Conservation (phyloP, 2,329 filamentous ascomycete genomes). For the Fusarium bulbicola region DNA sequence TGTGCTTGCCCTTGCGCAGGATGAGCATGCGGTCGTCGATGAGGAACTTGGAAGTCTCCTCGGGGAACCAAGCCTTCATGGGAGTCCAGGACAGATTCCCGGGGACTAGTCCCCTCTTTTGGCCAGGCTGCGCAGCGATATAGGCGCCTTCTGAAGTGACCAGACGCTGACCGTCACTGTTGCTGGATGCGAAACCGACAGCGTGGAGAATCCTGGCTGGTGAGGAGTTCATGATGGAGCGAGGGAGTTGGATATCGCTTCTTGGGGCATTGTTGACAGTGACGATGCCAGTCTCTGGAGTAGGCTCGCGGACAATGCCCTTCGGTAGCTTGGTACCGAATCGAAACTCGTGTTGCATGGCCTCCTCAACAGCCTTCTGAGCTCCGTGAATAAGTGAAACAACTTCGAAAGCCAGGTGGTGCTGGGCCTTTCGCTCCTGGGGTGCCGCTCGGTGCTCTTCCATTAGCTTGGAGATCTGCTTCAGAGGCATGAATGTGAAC, state of each 20-base stretch:
- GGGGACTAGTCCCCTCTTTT: slow-evolving; percentile 54
- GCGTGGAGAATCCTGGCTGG: slow-evolving; percentile 69
- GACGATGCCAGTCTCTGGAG: slow-evolving; percentile 44
- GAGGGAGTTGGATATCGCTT: slow-evolving; percentile 67
- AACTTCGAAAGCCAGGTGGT: slow-evolving; percentile 83
- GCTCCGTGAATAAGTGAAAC: slow-evolving; percentile 80
- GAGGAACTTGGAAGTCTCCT: slow-evolving; percentile 67
- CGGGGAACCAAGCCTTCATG: slow-evolving; percentile 66
- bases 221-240: slow-evolving; percentile 63
- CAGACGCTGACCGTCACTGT: slow-evolving; percentile 67
- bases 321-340: slow-evolving; percentile 52
- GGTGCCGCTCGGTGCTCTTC: slow-evolving; percentile 72
- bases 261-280: slow-evolving; percentile 59
- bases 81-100: slow-evolving; percentile 68
- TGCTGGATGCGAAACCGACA: slow-evolving; percentile 65
- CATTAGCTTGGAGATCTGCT: slow-evolving; percentile 75
- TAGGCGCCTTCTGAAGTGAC: slow-evolving; percentile 66
- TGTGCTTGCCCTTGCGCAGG: slow-evolving; percentile 71
- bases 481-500: slow-evolving; percentile 85
- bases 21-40: slow-evolving; percentile 68
- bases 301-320: slow-evolving; percentile 45
- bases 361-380: slow-evolving; percentile 69
- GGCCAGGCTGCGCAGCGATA: slow-evolving; percentile 63
- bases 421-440: slow-evolving; percentile 80
- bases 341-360: slow-evolving; percentile 61